Conservation (phyloP, 208 protist species). For the Leishmania mexicana region DNA sequence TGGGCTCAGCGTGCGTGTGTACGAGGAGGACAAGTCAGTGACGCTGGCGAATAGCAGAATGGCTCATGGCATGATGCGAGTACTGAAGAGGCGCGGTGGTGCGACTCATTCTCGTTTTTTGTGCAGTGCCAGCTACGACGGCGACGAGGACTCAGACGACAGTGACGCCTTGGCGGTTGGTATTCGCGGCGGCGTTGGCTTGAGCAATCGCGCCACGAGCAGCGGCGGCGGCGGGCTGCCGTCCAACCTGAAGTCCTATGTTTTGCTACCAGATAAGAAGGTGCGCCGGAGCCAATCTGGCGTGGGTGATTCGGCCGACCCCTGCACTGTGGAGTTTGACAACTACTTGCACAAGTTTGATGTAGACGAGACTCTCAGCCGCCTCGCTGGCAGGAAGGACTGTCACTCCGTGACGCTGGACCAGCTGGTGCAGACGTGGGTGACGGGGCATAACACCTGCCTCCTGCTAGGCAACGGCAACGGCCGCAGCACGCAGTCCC, state of each 20-base stretch:
- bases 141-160: not conserved
- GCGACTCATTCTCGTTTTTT: not conserved
- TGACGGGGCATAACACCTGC: conserved; percentile 31
- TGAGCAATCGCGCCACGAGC: not conserved
- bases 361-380: conserved; percentile 37
- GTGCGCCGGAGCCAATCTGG: not conserved
- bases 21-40: conserved; percentile 14
- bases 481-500: conserved; percentile 19
- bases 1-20: conserved; percentile 31
- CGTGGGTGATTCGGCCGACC: not conserved
- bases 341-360: conserved; percentile 14
- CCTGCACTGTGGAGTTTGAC: conserved; percentile 17
- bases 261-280: conserved; percentile 9
- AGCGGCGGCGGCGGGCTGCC: not conserved
- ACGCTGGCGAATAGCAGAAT: conserved; percentile 7
- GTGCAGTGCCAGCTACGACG: not conserved
- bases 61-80: conserved; percentile 5
- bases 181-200: not conserved
- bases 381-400: conserved; percentile 8
- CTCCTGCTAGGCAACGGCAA: conserved; percentile 33
- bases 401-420: conserved; percentile 32
- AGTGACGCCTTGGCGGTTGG: not conserved
- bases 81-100: not conserved
- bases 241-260: not conserved
- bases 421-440: conserved; percentile 23